Evolutionary conservation across 139 green algal genomes (phyloP), one percentile per base, ranked within the genome.

Genomic region (Tetradesmus lagerheimii): DNA sequence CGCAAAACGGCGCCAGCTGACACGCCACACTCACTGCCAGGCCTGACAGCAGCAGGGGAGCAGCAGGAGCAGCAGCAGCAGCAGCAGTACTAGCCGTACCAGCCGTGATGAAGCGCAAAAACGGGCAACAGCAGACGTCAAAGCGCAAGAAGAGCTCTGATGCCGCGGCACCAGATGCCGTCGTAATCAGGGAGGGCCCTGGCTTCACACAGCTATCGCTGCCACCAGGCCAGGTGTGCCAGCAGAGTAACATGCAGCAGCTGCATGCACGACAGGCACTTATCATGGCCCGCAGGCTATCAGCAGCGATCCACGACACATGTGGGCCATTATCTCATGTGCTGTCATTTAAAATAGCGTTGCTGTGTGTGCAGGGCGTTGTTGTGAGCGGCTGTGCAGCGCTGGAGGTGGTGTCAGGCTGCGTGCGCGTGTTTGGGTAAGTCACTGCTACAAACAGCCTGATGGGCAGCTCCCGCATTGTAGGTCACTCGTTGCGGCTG

Each of bases 391-490:
- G 87, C 20, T 66, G 31, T 74, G 87, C 71, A 6, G 37, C 43
- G 67, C 23, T 90, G n/a, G 78, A 87, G 80, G 87, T 90, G 4
- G 53, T 37, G 27, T 38, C 87, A 29, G 87, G 87, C 31, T 80
- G 78, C 77, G 11, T 90, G 9, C 6, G 20, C 4, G 77, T 90
- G 0, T 67, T 66, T 37, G 87, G 87, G 78, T 90, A 47, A 84
- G 74, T 35, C 15, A 39, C 18, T 37, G n/a, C 67, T 78, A 23
- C n/a, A n/a, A 78, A 78, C 67, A 15, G 9, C n/a, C 20, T 1
- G 11, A 18, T 62, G 2, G 12, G 8, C 47, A 23, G 47, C 47
- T 62, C 12, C 2, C 18, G 47, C 47, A 62, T 4, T 50, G 43
- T n/a, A n/a, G n/a, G n/a, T n/a, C n/a, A n/a, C n/a, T n/a, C n/a